phyloP scores from a whole-genome alignment of 495 filamentous ascomycete genomes.

The Lepraria neglecta region DNA sequence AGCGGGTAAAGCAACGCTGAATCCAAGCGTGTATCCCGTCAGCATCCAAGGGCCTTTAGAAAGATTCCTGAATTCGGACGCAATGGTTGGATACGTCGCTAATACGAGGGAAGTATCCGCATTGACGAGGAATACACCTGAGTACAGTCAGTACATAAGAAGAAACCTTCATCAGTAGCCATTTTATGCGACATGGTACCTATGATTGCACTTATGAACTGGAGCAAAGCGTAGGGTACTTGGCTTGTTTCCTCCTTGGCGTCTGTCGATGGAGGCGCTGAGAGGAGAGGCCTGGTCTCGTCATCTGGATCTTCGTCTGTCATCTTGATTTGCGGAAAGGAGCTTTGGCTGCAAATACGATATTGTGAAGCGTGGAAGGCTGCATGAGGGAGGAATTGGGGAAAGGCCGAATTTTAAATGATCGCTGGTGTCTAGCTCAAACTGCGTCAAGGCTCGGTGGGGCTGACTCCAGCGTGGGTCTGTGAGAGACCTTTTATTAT shows the following conservation, averaged over 20 bases:
- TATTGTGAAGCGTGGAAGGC: neutral
- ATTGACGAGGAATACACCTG: slow-evolving; percentile 35
- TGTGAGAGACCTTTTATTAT: too few relatives aligned
- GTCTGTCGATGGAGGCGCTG: neutral
- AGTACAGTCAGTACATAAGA: neutral
- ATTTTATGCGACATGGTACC: too few relatives aligned
- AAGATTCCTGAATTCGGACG: slow-evolving; percentile 33
- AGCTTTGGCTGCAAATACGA: neutral
- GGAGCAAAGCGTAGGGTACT: neutral
- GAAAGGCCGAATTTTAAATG: neutral
- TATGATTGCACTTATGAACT: neutral
- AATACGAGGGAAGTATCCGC: slow-evolving; percentile 34
- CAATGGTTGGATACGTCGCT: slow-evolving; percentile 34
- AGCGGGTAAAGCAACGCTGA: slow-evolving; percentile 34
- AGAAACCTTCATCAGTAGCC: neutral
- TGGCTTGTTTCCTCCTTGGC: neutral
- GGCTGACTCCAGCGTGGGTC: too few relatives aligned
- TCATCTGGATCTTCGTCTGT: slow-evolving; percentile 4
- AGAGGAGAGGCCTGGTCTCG: slow-evolving; percentile 4
- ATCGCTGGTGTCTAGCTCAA: neutral
- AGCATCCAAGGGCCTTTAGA: slow-evolving; percentile 34
- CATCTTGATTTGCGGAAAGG: neutral
- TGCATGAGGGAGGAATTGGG: neutral
- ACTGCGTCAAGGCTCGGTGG: too few relatives aligned
- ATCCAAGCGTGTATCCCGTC: slow-evolving; percentile 35